Base-by-base conservation (phyloP, 768 basidiomycete species). In the Trametes villosa region DNA sequence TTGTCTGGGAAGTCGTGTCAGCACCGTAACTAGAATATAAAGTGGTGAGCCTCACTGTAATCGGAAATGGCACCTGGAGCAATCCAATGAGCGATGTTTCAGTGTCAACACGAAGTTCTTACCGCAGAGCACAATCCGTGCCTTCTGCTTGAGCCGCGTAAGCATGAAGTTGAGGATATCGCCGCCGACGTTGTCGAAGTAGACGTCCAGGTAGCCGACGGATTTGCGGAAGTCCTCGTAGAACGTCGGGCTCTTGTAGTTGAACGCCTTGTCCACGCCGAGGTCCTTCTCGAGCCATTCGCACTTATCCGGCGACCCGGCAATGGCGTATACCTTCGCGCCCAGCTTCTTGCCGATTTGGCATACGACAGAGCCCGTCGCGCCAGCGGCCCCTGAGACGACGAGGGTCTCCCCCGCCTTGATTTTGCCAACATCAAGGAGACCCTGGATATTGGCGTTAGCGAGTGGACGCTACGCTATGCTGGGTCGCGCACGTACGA, bases 351-450 rank as follows among this genome's bases (percentile, higher is more conserved):
- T 93, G 46, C 90, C 94, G 20, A 95, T 79, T 65, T 95, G 94
- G 74, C 93, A 94, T 13, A 80, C 91, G 57, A 92, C 72, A 11
- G 86, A 83, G n/a, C 94, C 93, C 11, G 92, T 91, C 1, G 94
- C 87, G 11, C 95, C 96, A 9, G 96, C 96, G 2, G 96, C 96
- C 20, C 94, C 96, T 0, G 92, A 92, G 12, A 89, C 89, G 24
- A 98, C 82, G 49, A 96, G 83, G 0, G 84, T 91, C 61, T 98
- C 94, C 13, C 94, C 94, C 0, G 86, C 73, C 71, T 96, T 91
- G 68, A 96, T 73, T 60, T 91, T 74, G 17, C 88, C 93, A 46
- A 96, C 79, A 49, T 93, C 91, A 71, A 86, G 79, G 29, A 98
- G 79, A 9, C 96, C 95, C 94, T 94, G 11, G 24, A 45, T 7